These are phyloP conservation scores for Closterium sp. DNA, from an alignment of 139 green algal genomes.

Conservation along the genomic window DNA sequence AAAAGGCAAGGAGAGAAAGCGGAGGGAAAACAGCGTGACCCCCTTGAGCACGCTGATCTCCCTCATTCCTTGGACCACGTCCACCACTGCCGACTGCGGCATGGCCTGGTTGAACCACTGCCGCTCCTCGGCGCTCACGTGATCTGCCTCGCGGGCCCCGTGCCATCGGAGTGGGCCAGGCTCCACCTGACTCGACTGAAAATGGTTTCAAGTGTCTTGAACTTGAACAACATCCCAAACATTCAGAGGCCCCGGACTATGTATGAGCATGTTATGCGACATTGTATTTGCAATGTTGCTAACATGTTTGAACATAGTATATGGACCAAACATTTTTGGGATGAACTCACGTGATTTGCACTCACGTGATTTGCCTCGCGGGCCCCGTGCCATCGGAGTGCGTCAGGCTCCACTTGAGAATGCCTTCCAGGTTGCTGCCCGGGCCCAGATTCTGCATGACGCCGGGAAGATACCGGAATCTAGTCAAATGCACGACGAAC, in stretches of 20 bases:
- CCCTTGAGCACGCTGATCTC: not conserved
- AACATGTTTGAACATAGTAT: too few species aligned
- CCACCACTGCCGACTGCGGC: slow-evolving; percentile 14
- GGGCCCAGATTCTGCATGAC: not conserved
- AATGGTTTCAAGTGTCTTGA: not conserved
- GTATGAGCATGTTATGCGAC: not conserved
- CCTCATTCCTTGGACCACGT: slow-evolving; percentile 38
- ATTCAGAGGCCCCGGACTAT: not conserved
- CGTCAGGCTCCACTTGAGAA: slow-evolving; percentile 37
- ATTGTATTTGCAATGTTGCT: not conserved
- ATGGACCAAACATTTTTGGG: not conserved
- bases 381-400: slow-evolving; percentile 24
- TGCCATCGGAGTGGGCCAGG: slow-evolving; percentile 17
- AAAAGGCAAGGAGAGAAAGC: not conserved
- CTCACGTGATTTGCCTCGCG: slow-evolving; percentile 14
- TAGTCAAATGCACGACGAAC: not conserved
- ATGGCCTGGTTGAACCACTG: slow-evolving; percentile 49
- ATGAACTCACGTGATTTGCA: not conserved
- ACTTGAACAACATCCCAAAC: not conserved
- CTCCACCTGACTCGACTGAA: slow-evolving; percentile 45
- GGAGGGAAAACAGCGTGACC: not conserved
- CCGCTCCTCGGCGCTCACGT: slow-evolving; percentile 34
- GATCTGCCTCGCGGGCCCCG: slow-evolving; percentile 8
- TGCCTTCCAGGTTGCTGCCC: not conserved
- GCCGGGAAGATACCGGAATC: not conserved